phyloP scores from a whole-genome alignment of 2,329 filamentous ascomycete genomes.

The Talaromyces sp. region DNA sequence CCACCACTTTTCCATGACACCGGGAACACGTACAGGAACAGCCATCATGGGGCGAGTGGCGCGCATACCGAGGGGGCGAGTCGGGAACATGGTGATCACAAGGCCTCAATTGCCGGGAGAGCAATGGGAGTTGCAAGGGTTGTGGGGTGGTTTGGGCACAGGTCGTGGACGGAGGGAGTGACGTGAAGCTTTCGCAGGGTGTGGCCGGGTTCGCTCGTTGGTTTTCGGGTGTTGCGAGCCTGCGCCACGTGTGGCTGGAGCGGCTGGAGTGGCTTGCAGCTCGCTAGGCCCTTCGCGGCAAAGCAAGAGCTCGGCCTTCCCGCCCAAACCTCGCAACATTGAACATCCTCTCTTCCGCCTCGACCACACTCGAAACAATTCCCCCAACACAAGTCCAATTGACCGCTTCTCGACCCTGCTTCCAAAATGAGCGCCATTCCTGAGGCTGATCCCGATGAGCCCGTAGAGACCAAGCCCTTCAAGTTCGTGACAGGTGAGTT shows the following conservation, averaged over 20 bases:
- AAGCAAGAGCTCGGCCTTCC: conserved; percentile 20
- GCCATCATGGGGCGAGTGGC: conserved; percentile 45
- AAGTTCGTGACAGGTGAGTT: conserved; percentile 98
- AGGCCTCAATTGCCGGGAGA: background rate
- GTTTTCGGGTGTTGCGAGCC: conserved; percentile 26
- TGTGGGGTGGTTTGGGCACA: conserved; percentile 1
- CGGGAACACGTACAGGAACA: conserved; percentile 58
- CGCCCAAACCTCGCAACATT: conserved; percentile 21
- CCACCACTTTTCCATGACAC: conserved; percentile 13
- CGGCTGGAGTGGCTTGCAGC: no score
- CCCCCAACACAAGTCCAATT: background rate
- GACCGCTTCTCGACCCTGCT: conserved; percentile 14
- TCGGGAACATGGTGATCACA: conserved; percentile 53
- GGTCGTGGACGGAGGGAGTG: conserved; percentile 13
- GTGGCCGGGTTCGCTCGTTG: conserved; percentile 14
- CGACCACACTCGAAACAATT: conserved; percentile 7
- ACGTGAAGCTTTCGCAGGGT: conserved; percentile 15
- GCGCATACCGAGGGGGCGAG: conserved; percentile 60
- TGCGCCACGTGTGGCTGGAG: conserved; percentile 23
- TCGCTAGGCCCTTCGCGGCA: conserved; percentile 34
- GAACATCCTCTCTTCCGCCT: conserved; percentile 16
- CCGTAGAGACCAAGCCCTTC: conserved; percentile 96
- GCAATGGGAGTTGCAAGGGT: background rate
- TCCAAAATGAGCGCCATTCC: conserved; percentile 77
- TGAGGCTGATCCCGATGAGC: conserved; percentile 59